Base-by-base conservation (phyloP, 1,284 basidiomycete genomes). In the Sporisorium reilianum region DNA sequence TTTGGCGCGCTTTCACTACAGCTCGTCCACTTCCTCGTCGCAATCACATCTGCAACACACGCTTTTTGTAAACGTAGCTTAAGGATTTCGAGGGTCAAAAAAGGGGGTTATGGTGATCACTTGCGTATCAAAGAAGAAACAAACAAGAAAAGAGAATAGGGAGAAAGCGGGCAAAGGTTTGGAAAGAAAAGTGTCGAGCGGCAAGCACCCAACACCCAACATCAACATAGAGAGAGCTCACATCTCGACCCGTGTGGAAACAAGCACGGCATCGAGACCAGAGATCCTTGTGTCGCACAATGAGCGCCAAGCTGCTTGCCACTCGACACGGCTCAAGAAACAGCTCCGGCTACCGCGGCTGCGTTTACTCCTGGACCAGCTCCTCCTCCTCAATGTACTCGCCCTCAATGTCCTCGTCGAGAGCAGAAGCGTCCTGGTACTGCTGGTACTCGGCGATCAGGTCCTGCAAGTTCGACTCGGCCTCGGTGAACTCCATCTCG, bases 361-460 rank as follows among this genome's bases (percentile, higher is more conserved):
- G 22, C 18, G 28, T 26, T 61, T 69, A 71, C 69, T 76, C 74
- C 62, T 76, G 62, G 44, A 64, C 55, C 23, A 66, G 64, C 68
- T 77, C 74, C 73, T 77, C 75, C 62, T 78, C 79, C 52, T 80
- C 77, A 36, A 66, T 55, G 77, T 80, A 80, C 58, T 80, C 79
- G 38, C 67, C 77, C 75, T 81, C 80, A 77, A 87, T 85, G 66
- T 87, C 79, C 60, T 77, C 75, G 54, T 81, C 87, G 55, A 87
- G 86, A 73, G 85, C 83, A 28, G 83, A 80, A 34, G 95, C 79
- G 20, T 75, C 71, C 72, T 81, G 74, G 70, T 81, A 81, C 73
- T 84, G 82, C 75, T 85, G 81, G 72, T 85, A 61, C 50, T 86
- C 92, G 83, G 85, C 70, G 50, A 85, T 83, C 64, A 85, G 67